Base-by-base conservation (phyloP, 768 basidiomycete species). In the Kwoniella shandongensis region DNA sequence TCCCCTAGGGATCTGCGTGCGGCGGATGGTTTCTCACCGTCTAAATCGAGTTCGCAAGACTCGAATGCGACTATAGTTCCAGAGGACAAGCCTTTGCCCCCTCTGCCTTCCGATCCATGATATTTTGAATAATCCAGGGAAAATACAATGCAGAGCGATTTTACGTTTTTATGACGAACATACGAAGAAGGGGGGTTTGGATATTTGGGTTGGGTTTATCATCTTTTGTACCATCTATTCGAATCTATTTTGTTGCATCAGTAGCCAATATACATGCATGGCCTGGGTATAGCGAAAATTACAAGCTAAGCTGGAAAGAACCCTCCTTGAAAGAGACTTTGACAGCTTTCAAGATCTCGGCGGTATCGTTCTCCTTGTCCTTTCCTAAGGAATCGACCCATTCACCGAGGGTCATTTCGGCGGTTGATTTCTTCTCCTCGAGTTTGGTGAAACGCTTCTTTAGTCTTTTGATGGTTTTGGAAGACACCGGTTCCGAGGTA, bases 361-460 rank as follows among this genome's bases (percentile, higher is more conserved):
- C 59, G 20, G 54, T 45, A 18, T 65, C 60, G 39, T 67, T 64
- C 41, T 61, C 51, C 40, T 62, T 59, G 29, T 64, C 50, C 42
- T 56, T 49, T 4, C 44, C 36, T 23, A 58, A 38, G 0, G 46
- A n/a, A 11, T 51, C 51, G 17, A 64, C 52, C 32, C 42, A 61
- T 2, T 61, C 51, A 2, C 52, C 62, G 6, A 63, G 50, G 5
- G 58, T 20, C 40, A 63, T 45, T 4, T 51, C 47, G 32, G 13
- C 56, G 44, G 48, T 55, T 32, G 13, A 6, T 32, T n/a, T n/a
- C 39, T 32, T 48, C 38, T 55, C 56, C 22, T 56, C 58, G 63
- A 82, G 78, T 82, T 86, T 85, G 42, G 70, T 75, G 29, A 83
- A 79, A 32, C 84, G 82, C 30, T 71, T 75, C 45, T 54, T 74